Percentiles rank a stretch among this genome's conserved stretches.
These are phyloP conservation scores for Colletotrichum sp. DNA, from an alignment of 2,329 filamentous ascomycete species.

Conservation along the genomic window DNA sequence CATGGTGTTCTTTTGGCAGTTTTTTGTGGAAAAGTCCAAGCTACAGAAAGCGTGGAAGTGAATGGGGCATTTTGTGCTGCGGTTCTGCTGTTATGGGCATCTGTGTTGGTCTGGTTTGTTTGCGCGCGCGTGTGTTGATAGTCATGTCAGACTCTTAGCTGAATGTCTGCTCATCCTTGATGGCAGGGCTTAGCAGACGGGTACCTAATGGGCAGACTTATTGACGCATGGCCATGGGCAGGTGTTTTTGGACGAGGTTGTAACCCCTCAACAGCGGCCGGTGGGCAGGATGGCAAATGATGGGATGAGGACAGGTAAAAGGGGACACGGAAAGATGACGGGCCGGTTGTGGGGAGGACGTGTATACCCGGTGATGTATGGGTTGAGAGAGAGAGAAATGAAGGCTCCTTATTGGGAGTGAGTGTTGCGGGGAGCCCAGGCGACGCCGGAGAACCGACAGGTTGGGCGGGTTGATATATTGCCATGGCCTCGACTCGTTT, in stretches of 20 bases:
- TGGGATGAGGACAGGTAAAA: background rate
- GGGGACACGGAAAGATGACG: background rate
- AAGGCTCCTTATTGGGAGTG: background rate
- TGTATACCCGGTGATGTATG: constrained; percentile 1
- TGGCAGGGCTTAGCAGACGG: background rate
- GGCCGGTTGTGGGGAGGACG: background rate
- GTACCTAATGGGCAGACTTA: background rate
- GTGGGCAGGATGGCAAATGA: background rate
- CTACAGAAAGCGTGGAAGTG: background rate
- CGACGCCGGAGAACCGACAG: background rate
- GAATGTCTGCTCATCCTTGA: background rate
- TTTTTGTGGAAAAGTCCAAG: background rate
- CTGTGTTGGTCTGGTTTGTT: background rate
- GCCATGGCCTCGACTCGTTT: background rate
- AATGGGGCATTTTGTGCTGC: background rate
- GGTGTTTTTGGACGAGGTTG: background rate
- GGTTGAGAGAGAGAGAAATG: background rate
- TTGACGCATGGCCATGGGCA: background rate
- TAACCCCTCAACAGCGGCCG: background rate
- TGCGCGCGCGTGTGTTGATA: background rate
- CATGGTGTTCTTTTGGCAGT: constrained; percentile 2
- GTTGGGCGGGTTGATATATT: background rate
- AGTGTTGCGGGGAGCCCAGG: background rate
- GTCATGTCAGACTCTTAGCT: background rate
- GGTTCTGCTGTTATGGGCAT: background rate